Percentiles rank a stretch among this genome's conserved stretches.
Evolutionary conservation across 176 grass and related monocot genomes (phyloP).

Genomic region (Aegilops speltoides): DNA sequence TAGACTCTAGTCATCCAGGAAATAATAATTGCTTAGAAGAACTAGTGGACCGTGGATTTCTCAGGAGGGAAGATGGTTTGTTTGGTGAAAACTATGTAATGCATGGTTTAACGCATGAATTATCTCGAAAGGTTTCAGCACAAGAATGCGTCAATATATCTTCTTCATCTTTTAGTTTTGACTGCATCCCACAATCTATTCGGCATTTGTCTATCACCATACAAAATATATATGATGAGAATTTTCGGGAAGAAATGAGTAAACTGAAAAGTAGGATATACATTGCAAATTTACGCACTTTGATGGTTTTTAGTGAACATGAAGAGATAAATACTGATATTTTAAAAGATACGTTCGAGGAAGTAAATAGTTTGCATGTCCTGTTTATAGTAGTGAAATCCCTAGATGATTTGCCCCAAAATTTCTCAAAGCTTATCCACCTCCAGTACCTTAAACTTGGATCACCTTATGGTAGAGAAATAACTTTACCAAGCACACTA

Average conservation of each 20-base stretch:
- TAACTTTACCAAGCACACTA: not conserved
- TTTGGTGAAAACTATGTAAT: not conserved
- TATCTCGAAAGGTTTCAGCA: not conserved
- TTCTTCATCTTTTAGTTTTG: not conserved
- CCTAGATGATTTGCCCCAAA: not conserved
- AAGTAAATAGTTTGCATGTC: not conserved
- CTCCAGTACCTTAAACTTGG: not conserved
- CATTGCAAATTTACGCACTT: not conserved
- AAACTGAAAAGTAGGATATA: not conserved
- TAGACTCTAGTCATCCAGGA: not conserved
- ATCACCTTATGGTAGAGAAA: fast-evolving
- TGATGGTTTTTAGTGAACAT: not conserved
- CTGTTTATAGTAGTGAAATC: not conserved
- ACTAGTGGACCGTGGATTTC: not conserved
- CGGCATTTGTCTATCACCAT: not conserved
- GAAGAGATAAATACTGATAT: not conserved
- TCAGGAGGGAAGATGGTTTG: not conserved
- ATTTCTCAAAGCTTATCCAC: not conserved
- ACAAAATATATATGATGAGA: not conserved
- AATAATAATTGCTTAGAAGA: not conserved
- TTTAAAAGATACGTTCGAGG: not conserved
- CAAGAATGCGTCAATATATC: not conserved
- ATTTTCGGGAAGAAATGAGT: not conserved
- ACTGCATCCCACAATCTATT: not conserved
- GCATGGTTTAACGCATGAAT: not conserved